Conservation (phyloP, 2,329 filamentous ascomycete genomes). For the Epichloe amarillans region DNA sequence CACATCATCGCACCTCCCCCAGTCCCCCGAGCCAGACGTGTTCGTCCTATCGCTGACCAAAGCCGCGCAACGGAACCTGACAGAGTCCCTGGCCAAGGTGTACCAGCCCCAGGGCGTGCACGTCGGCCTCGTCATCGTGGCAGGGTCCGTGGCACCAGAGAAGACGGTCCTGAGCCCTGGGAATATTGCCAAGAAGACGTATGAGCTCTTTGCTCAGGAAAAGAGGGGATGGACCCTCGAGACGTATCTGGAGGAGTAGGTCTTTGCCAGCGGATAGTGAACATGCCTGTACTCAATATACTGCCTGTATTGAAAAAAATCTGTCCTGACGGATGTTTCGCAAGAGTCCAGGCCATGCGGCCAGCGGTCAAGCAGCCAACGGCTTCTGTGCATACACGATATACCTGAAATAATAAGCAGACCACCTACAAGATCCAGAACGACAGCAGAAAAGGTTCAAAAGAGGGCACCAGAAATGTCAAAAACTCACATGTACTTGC, state of each 20-base stretch:
- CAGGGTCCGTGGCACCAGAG: conserved; percentile 18
- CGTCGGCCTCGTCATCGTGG: conserved; percentile 31
- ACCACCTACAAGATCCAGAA: background rate
- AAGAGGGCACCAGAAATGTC: background rate
- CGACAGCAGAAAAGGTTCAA: background rate
- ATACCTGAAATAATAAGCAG: background rate
- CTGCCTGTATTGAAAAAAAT: too few relatives aligned
- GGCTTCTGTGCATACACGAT: conserved; percentile 2
- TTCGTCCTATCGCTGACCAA: conserved; percentile 37
- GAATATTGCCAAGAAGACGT: conserved; percentile 9
- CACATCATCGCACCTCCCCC: conserved; percentile 34
- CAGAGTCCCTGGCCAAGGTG: conserved; percentile 27
- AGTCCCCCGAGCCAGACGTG: conserved; percentile 30
- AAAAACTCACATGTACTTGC: background rate
- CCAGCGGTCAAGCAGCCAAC: background rate
- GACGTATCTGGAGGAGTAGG: background rate
- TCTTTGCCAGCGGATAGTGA: background rate
- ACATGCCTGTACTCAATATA: too few relatives aligned
- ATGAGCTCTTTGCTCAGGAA: conserved; percentile 8
- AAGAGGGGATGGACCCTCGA: conserved; percentile 1
- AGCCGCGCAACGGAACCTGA: conserved; percentile 35
- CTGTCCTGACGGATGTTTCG: too few relatives aligned
- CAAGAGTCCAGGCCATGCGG: too few relatives aligned
- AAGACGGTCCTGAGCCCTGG: conserved; percentile 7
- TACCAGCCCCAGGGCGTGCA: conserved; percentile 29